Evolutionary conservation across 768 basidiomycete genomes (phyloP).

Genomic region (Termitomyces eurrhizus): DNA sequence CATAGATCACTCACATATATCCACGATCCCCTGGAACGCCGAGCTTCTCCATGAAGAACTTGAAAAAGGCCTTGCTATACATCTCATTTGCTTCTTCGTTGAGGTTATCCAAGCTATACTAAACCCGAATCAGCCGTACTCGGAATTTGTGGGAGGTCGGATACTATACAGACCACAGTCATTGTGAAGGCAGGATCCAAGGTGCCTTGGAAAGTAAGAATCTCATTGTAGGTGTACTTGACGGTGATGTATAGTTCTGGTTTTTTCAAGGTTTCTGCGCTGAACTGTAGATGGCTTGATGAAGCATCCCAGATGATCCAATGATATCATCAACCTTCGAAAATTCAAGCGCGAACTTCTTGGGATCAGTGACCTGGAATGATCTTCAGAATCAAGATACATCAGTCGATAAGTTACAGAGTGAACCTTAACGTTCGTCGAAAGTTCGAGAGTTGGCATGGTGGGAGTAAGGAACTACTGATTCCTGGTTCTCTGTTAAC

Average conservation of each 20-base stretch:
- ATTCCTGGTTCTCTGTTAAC: not conserved
- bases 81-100: conserved; percentile 40
- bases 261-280: conserved; percentile 50
- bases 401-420: too few relatives aligned
- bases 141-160: not conserved
- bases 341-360: conserved; percentile 46
- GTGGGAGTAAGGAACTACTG: not conserved
- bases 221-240: conserved; percentile 53
- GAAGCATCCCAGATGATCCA: not conserved
- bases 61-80: conserved; percentile 54
- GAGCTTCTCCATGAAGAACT: conserved; percentile 52
- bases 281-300: conserved; percentile 32
- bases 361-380: conserved; percentile 32
- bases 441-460: conserved; percentile 42
- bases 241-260: conserved; percentile 53
- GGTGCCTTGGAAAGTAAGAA: conserved; percentile 55
- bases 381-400: not conserved
- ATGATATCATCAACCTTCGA: conserved; percentile 41
- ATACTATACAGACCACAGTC: conserved; percentile 42
- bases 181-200: conserved; percentile 66
- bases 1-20: conserved; percentile 45
- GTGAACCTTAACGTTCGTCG: conserved; percentile 40
- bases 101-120: conserved; percentile 60
- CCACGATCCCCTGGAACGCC: conserved; percentile 48
- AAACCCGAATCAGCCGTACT: not conserved